phyloP scores from a whole-genome alignment of 106 monocot genomes.

The Allium cepa region DNA sequence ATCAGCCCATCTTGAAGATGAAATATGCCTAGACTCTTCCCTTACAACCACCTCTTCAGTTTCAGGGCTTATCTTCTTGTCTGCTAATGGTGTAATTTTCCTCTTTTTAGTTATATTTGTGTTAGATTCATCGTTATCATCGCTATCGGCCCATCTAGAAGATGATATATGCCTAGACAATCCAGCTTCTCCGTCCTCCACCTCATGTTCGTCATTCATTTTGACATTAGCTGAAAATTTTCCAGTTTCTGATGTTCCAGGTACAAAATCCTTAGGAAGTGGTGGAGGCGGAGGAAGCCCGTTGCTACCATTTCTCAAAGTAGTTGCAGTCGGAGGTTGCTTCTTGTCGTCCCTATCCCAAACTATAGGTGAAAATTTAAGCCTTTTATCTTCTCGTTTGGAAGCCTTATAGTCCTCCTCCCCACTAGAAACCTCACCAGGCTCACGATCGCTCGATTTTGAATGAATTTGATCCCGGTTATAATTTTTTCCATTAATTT shows the following conservation, averaged over 20 bases:
- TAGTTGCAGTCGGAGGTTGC: neutral
- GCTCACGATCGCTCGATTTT: slow-evolving; percentile 33
- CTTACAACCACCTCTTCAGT: slow-evolving; percentile 21
- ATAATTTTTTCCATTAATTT: slow-evolving; percentile 7
- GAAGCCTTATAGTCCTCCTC: slow-evolving; percentile 9
- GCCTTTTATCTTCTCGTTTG: slow-evolving; percentile 24
- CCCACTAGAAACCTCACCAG: slow-evolving; percentile 50
- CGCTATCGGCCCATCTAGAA: slow-evolving; percentile 34
- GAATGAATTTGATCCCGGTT: slow-evolving; percentile 5
- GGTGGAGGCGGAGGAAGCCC: slow-evolving; percentile 32
- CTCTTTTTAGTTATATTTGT: slow-evolving; percentile 11
- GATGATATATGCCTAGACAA: slow-evolving; percentile 18
- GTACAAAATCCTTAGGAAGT: slow-evolving; percentile 23
- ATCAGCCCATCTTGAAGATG: slow-evolving; percentile 33
- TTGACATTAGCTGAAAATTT: slow-evolving; percentile 10
- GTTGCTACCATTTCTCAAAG: neutral
- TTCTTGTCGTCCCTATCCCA: slow-evolving; percentile 45
- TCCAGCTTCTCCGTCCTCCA: slow-evolving; percentile 4
- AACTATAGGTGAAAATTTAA: slow-evolving; percentile 57
- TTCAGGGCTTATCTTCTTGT: slow-evolving; percentile 31
- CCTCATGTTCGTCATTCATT: slow-evolving; percentile 10
- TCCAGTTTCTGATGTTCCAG: neutral
- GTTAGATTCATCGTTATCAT: slow-evolving; percentile 18
- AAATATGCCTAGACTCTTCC: slow-evolving; percentile 5
- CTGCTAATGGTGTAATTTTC: slow-evolving; percentile 13